A percentile compares a stretch with the other conserved stretches of the same genome.
Conservation (phyloP, 148 eudicot genomes). For the Rhododendron williamsianum region DNA sequence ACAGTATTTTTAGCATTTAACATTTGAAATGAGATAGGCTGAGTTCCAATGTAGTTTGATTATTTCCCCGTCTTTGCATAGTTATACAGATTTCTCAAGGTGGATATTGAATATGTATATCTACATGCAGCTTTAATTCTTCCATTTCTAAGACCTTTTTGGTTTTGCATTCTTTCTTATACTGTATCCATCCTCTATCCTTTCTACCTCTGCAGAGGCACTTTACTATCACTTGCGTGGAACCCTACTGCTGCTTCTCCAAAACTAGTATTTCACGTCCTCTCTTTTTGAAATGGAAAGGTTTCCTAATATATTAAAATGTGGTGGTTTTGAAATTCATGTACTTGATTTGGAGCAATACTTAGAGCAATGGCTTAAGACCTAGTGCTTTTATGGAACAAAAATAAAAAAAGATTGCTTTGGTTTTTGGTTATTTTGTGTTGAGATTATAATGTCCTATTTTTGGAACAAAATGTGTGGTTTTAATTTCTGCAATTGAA, state of each 20-base stretch:
- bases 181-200: background rate
- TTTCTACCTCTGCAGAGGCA: background rate
- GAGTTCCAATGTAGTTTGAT: background rate
- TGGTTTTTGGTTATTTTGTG: background rate
- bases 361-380: background rate
- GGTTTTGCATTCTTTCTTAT: background rate
- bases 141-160: background rate
- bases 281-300: background rate
- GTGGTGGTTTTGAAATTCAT: background rate
- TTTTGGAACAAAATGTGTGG: background rate
- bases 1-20: background rate
- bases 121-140: background rate
- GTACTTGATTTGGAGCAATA: background rate
- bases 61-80: background rate
- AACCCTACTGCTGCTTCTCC: background rate
- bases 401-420: background rate
- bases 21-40: background rate
- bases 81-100: background rate
- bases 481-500: background rate
- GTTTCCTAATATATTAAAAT: background rate
- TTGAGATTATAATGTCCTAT: background rate
- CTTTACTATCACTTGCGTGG: background rate
- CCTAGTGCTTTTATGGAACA: background rate
- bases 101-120: background rate
- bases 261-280: background rate